A percentile compares a stretch with the other conserved stretches of the same genome.
phyloP scores from a whole-genome alignment of 2,329 filamentous ascomycete species.

The Clonostachys rosea region DNA sequence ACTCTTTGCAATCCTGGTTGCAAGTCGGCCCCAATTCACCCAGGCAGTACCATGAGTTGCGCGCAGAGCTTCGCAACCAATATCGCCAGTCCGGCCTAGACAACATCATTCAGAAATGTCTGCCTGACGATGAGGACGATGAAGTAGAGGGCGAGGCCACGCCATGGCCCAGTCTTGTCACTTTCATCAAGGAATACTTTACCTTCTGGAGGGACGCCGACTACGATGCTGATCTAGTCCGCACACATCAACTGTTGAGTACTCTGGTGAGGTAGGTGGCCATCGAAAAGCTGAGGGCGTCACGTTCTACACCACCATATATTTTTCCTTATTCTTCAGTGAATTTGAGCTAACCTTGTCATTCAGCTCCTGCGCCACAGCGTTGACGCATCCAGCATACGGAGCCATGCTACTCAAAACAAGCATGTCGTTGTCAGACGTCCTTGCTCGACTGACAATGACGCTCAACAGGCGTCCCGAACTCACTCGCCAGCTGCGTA shows the following conservation, averaged over 20 bases:
- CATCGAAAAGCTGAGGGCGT: background rate
- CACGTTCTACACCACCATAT: background rate
- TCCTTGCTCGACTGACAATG: conserved; percentile 79
- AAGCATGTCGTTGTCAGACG: conserved; percentile 75
- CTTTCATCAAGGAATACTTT: conserved; percentile 79
- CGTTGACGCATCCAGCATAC: conserved; percentile 73
- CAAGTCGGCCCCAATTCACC: conserved; percentile 69
- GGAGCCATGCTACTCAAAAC: conserved; percentile 80
- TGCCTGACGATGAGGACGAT: conserved; percentile 59
- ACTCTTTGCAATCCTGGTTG: conserved; percentile 63
- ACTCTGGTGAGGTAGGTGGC: conserved; percentile 66
- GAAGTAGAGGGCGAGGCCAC: conserved; percentile 59
- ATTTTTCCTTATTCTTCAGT: background rate
- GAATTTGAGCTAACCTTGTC: conserved; percentile 2
- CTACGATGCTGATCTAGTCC: conserved; percentile 62
- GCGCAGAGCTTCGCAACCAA: conserved; percentile 57
- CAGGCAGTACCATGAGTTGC: conserved; percentile 63
- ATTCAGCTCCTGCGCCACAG: conserved; percentile 72
- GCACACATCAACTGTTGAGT: conserved; percentile 71
- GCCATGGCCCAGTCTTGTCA: conserved; percentile 71
- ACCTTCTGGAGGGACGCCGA: conserved; percentile 78
- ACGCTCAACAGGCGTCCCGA: conserved; percentile 77
- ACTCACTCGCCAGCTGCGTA: conserved; percentile 57
- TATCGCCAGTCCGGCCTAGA: conserved; percentile 36
- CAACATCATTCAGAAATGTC: conserved; percentile 54